Conservation (phyloP, 352 stramenopile genomes). For the Globisporangium irregulare region DNA sequence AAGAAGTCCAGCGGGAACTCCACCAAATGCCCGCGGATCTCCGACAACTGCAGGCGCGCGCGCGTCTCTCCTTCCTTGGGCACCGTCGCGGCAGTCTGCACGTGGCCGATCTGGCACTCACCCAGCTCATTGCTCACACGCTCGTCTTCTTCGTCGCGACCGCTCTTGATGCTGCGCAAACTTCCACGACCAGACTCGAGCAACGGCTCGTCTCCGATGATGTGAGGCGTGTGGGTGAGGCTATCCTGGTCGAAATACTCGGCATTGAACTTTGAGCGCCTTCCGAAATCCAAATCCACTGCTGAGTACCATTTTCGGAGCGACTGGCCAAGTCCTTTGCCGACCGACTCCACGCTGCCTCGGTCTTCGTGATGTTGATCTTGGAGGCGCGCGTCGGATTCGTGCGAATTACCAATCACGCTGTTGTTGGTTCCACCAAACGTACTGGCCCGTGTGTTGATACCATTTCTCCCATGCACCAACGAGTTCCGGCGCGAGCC, state of each 20-base stretch:
- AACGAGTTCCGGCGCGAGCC: constrained; percentile 7
- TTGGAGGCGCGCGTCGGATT: constrained; percentile 8
- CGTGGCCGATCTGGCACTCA: constrained; percentile 80
- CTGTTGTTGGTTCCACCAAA: constrained; percentile 12
- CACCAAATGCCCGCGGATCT: constrained; percentile 83
- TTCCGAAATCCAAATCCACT: constrained; percentile 68
- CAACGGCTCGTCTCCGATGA: constrained; percentile 41
- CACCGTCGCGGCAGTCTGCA: constrained; percentile 81
- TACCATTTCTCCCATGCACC: constrained; percentile 14
- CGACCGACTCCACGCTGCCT: constrained; percentile 48
- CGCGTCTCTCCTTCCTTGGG: constrained; percentile 72
- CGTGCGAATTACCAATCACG: neutral
- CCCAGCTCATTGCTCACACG: constrained; percentile 45
- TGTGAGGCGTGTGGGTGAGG: constrained; percentile 27
- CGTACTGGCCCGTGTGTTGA: constrained; percentile 9
- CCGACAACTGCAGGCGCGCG: constrained; percentile 66
- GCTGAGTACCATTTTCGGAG: constrained; percentile 76
- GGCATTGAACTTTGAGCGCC: constrained; percentile 73
- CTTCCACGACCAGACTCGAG: constrained; percentile 56
- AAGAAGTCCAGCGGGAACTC: constrained; percentile 86
- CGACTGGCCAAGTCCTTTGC: constrained; percentile 48
- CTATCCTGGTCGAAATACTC: constrained; percentile 71
- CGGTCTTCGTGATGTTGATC: constrained; percentile 16
- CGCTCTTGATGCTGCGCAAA: constrained; percentile 29
- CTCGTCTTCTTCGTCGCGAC: constrained; percentile 32